phyloP scores from a whole-genome alignment of 1,284 basidiomycete species.

The Trametes pubescens region DNA sequence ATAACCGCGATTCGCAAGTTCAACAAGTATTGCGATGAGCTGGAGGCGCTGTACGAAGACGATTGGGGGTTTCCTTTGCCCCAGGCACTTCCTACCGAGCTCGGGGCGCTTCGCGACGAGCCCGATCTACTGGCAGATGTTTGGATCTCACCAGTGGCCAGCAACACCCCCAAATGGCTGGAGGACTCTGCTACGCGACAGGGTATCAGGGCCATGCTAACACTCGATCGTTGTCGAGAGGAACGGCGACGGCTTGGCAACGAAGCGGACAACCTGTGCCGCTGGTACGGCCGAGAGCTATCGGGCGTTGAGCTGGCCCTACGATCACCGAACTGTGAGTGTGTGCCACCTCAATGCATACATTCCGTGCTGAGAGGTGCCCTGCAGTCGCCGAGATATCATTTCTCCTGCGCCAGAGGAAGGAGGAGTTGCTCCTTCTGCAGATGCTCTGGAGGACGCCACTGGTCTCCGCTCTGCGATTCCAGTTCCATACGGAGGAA shows the following conservation, averaged over 20 bases:
- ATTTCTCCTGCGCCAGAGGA: constrained; percentile 21
- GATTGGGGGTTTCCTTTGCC: constrained; percentile 46
- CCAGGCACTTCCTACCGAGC: constrained; percentile 18
- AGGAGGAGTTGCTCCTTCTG: constrained; percentile 15
- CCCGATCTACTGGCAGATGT: constrained; percentile 48
- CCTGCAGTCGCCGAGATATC: background rate
- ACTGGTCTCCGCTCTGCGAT: constrained; percentile 15
- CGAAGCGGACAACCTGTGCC: constrained; percentile 40
- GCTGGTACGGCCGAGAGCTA: constrained; percentile 37
- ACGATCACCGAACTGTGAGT: constrained; percentile 14
- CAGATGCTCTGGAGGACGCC: constrained; percentile 26
- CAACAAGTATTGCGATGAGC: constrained; percentile 44
- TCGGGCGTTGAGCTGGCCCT: constrained; percentile 32
- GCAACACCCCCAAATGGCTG: constrained; percentile 44
- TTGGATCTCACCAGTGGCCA: constrained; percentile 43
- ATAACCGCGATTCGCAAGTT: constrained; percentile 44
- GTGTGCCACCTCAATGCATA: background rate
- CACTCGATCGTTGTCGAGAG: constrained; percentile 40
- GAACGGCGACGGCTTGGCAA: constrained; percentile 32
- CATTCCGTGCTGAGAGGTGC: background rate
- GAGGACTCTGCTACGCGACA: constrained; percentile 40
- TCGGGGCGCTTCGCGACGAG: constrained; percentile 41
- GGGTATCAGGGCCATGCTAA: constrained; percentile 38
- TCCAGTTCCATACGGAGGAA: background rate
- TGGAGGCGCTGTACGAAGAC: constrained; percentile 37